A percentile compares a stretch with the other conserved stretches of the same genome.
phyloP scores from a whole-genome alignment of 2,329 filamentous ascomycete genomes.

The Arthroderma uncinatum region DNA sequence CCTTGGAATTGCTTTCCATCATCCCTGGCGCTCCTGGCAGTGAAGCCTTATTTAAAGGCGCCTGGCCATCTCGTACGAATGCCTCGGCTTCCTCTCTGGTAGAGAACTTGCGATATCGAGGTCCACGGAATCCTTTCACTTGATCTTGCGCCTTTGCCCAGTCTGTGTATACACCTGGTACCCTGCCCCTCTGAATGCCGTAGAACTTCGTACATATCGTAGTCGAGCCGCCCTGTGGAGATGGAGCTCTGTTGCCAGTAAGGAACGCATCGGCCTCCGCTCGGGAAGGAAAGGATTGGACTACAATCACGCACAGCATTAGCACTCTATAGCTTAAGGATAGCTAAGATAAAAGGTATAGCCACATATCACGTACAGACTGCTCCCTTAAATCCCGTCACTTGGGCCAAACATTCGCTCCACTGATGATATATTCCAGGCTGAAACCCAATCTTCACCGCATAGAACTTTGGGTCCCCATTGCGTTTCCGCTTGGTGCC shows the following conservation, averaged over 20 bases:
- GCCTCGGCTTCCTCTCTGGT: conserved; percentile 62
- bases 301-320: conserved; percentile 34
- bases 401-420: conserved; percentile 51
- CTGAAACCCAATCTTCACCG: conserved; percentile 48
- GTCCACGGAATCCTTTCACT: conserved; percentile 60
- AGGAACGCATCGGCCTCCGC: conserved; percentile 72
- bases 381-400: conserved; percentile 54
- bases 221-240: conserved; percentile 24
- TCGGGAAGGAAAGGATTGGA: conserved; percentile 64
- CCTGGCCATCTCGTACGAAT: conserved; percentile 46
- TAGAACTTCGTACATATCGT: conserved; percentile 43
- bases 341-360: not conserved
- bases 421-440: conserved; percentile 55
- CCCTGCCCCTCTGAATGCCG: conserved; percentile 47
- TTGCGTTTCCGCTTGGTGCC: conserved; percentile 48
- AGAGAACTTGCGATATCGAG: conserved; percentile 57
- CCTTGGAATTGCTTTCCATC: conserved; percentile 31
- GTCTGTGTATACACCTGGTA: conserved; percentile 52
- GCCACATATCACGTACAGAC: conserved; percentile 48
- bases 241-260: conserved; percentile 45
- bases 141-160: conserved; percentile 63
- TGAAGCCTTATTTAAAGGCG: conserved; percentile 3
- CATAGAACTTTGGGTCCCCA: conserved; percentile 48
- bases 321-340: not conserved
- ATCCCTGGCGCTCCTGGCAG: conserved; percentile 26